Percentiles rank a stretch among this genome's conserved stretches.
These are phyloP conservation scores for Wickerhamomyces rabaulensis DNA, from an alignment of 805 yeast genomes.

Conservation along the genomic window DNA sequence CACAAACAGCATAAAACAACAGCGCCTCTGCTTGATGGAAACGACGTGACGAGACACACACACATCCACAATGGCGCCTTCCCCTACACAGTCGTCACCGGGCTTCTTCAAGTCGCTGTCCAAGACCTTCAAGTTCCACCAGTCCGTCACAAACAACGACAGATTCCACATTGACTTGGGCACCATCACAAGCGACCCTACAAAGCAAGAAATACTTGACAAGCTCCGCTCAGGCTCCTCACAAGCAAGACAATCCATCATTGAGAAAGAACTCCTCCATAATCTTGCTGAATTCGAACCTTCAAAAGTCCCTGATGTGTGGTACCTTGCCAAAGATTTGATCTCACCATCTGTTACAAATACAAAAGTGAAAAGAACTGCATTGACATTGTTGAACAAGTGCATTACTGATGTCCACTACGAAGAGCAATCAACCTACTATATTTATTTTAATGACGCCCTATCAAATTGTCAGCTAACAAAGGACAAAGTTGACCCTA, in stretches of 20 bases:
- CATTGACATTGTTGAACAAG: conserved; percentile 45
- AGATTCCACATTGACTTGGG: conserved; percentile 32
- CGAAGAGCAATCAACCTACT: conserved; percentile 40
- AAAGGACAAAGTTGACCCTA: conserved; percentile 36
- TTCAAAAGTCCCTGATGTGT: conserved; percentile 62
- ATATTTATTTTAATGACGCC: conserved; percentile 59
- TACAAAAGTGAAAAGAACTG: conserved; percentile 34
- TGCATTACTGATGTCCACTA: conserved; percentile 48
- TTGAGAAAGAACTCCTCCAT: conserved; percentile 40
- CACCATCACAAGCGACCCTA: conserved; percentile 40
- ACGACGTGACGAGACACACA: neutral
- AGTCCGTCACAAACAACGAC: conserved; percentile 15
- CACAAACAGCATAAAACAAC: neutral
- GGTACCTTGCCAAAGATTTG: conserved; percentile 63
- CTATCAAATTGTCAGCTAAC: conserved; percentile 35
- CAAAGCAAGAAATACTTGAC: conserved; percentile 33
- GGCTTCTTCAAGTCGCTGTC: conserved; percentile 24
- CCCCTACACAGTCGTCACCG: conserved; percentile 8
- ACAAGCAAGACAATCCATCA: conserved; percentile 42
- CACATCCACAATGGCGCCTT: neutral
- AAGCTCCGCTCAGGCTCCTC: conserved; percentile 33
- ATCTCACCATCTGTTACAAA: conserved; percentile 32
- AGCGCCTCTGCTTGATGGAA: neutral
- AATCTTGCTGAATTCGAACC: conserved; percentile 47
- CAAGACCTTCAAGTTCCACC: conserved; percentile 19